Conservation (phyloP, 495 filamentous ascomycete genomes). For the Penicillium coprophilum region DNA sequence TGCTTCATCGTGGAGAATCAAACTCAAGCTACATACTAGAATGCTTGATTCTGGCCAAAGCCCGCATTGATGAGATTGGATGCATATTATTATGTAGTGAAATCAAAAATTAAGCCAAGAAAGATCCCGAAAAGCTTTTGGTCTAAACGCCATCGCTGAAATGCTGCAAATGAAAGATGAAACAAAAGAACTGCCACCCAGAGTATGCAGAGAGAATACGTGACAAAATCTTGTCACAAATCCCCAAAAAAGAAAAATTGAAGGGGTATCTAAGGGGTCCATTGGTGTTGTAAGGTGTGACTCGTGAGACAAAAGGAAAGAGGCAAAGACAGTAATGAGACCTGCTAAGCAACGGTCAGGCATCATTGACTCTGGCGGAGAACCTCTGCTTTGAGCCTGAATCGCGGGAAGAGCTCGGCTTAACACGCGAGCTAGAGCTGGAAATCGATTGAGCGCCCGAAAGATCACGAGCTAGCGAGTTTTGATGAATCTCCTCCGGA, state of each 20-base stretch:
- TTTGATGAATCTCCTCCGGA: constrained; percentile 20
- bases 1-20: not conserved
- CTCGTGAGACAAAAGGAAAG: not conserved
- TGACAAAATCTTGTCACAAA: not conserved
- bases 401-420: not conserved
- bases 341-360: not conserved
- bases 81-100: not conserved
- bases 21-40: not conserved
- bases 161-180: constrained; percentile 3
- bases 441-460: not conserved
- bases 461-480: not conserved
- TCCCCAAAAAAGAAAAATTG: not conserved
- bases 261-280: constrained; percentile 4
- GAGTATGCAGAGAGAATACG: not conserved
- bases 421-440: not conserved
- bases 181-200: not conserved
- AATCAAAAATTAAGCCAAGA: not conserved
- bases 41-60: not conserved
- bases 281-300: not conserved
- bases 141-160: constrained; percentile 11
- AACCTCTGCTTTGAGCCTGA: not conserved
- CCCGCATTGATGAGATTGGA: not conserved
- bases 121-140: not conserved
- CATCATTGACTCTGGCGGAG: not conserved
- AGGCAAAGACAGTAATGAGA: not conserved